These are phyloP conservation scores for Pestalotiopsis fici DNA, from an alignment of 2,329 filamentous ascomycete species.

Conservation along the genomic window DNA sequence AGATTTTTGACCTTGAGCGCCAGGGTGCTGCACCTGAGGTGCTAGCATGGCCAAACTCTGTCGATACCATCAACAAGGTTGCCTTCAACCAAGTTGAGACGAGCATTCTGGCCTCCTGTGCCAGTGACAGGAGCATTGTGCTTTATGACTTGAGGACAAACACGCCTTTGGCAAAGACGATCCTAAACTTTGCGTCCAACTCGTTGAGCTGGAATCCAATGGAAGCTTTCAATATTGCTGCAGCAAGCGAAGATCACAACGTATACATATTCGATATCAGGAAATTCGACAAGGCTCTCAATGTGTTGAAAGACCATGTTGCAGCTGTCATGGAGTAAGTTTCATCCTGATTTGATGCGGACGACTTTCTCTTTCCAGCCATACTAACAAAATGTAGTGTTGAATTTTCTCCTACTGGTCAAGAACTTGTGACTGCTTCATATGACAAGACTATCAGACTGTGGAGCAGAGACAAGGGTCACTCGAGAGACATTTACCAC, in stretches of 20 bases:
- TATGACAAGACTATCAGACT: slow-evolving; percentile 86
- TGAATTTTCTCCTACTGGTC: slow-evolving; percentile 90
- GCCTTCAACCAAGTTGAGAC: slow-evolving; percentile 95
- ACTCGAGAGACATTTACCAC: slow-evolving; percentile 92
- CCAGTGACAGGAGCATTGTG: slow-evolving; percentile 82
- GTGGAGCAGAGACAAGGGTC: slow-evolving; percentile 78
- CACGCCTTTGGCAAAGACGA: slow-evolving; percentile 77
- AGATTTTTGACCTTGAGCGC: slow-evolving; percentile 81
- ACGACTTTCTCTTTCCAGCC: not conserved
- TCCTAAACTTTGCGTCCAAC: slow-evolving; percentile 82
- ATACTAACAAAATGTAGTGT: slow-evolving; percentile 42
- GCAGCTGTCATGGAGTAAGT: slow-evolving; percentile 80
- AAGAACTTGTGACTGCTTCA: slow-evolving; percentile 87
- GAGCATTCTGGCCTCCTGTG: slow-evolving; percentile 82
- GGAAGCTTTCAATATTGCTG: slow-evolving; percentile 93
- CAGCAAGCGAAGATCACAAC: slow-evolving; percentile 94
- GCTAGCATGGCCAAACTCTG: slow-evolving; percentile 82
- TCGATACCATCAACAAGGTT: slow-evolving; percentile 87
- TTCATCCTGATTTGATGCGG: not conserved
- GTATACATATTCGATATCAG: slow-evolving; percentile 91
- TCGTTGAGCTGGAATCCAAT: slow-evolving; percentile 91
- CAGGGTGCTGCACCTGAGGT: slow-evolving; percentile 28
- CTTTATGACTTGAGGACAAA: slow-evolving; percentile 91
- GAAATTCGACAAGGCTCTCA: slow-evolving; percentile 82
- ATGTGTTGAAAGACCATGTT: slow-evolving; percentile 65